Evolutionary conservation across 2,329 filamentous ascomycete genomes (phyloP).

Genomic region (Xylaria polymorpha): DNA sequence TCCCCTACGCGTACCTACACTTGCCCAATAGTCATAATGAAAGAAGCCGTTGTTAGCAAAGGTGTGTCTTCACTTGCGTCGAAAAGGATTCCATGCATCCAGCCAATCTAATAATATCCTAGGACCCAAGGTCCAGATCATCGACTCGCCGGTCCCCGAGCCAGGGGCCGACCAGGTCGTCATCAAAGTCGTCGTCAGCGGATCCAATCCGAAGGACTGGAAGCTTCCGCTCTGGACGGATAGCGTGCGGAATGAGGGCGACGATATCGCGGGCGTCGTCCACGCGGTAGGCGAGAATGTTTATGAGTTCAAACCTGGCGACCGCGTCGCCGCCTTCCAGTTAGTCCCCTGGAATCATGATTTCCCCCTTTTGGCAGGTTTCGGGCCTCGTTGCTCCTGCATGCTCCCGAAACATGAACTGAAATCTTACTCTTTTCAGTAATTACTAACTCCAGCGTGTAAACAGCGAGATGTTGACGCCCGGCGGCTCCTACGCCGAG

Average conservation of each 20-base stretch:
- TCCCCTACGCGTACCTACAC: neutral
- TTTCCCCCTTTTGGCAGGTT: no score
- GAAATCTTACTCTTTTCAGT: no score
- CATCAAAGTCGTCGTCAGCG: conserved; percentile 57
- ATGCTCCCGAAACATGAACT: no score
- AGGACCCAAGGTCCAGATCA: conserved; percentile 52
- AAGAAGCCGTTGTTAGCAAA: conserved; percentile 44
- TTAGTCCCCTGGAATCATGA: no score
- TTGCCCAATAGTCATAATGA: conserved; percentile 38
- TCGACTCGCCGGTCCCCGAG: conserved; percentile 55
- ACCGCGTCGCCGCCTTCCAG: conserved; percentile 63
- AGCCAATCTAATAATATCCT: neutral
- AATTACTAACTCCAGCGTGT: no score
- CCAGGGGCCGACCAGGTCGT: conserved; percentile 55
- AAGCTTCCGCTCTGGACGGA: conserved; percentile 49
- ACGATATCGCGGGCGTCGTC: conserved; percentile 67
- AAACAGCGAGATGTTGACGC: conserved; percentile 62
- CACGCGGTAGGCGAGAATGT: conserved; percentile 66
- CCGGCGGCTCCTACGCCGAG: conserved; percentile 68
- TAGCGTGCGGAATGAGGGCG: conserved; percentile 58
- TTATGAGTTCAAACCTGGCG: conserved; percentile 64
- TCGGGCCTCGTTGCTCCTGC: no score
- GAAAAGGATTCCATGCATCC: neutral
- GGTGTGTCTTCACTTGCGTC: conserved; percentile 27
- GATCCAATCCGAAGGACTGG: conserved; percentile 63